Base-by-base conservation (phyloP, 75 land plant species). In the Selaginella tamariscina region DNA sequence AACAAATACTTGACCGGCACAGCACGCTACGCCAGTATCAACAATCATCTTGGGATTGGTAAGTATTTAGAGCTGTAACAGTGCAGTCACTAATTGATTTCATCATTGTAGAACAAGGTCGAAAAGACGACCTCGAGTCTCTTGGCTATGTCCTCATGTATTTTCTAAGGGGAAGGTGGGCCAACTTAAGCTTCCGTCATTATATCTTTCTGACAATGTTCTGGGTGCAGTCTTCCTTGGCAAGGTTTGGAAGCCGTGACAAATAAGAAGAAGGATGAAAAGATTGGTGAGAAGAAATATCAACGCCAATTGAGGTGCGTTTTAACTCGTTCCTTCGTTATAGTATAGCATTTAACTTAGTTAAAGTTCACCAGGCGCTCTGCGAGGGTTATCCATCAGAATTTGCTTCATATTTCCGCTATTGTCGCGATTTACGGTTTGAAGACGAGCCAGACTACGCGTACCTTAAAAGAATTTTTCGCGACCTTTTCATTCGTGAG, bases 1-100 rank as follows among this genome's bases (percentile, higher is more conserved):
- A 87, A 87, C 65, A 91, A 87, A 67, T 87, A 87, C 56, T 72
- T 91, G 75, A 91, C 91, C 57, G 96, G 96, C 0, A 91, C 96
- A 56, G 96, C 96, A 22, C 84, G 96, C 75, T 90, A 90, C 78
- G 96, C 96, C 13, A 90, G 96, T 73, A 76, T 86, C 78, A 90
- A 90, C 63, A 84, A 2, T 23, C 62, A 59, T n/a, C 62, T 59
- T 59, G 21, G 21, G 62, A 23, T 59, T 59, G 62, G 62, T 59
- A 59, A 8, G 21, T 59, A 21, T n/a, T n/a, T n/a, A n/a, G n/a
- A n/a, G n/a, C n/a, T n/a, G n/a, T n/a, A n/a, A n/a, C n/a, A n/a
- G n/a, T n/a, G n/a, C n/a, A n/a, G n/a, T n/a, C 62, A 59, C 9
- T 8, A n/a, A 23, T 21, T 59, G 21, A 59, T 21, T 23, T 59